phyloP scores from a whole-genome alignment of 2,329 filamentous ascomycete species.

The Trichoderma simmonsii region DNA sequence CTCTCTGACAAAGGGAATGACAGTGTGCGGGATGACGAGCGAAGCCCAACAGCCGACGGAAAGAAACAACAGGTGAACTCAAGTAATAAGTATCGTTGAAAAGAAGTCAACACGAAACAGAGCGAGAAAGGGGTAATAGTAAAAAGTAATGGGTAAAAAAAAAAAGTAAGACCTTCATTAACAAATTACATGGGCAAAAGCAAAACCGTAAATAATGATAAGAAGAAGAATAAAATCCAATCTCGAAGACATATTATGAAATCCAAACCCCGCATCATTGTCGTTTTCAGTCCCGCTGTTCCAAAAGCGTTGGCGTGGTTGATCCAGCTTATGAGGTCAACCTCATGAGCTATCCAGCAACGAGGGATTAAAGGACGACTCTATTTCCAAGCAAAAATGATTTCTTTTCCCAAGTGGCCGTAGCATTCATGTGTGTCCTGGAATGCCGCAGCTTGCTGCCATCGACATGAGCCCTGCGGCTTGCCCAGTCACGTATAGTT shows the following conservation, averaged over 20 bases:
- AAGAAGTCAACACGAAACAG: neutral
- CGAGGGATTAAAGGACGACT: neutral
- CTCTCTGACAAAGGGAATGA: neutral
- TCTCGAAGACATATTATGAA: neutral
- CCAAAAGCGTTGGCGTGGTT: neutral
- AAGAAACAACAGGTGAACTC: neutral
- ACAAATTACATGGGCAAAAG: neutral
- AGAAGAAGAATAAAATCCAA: neutral
- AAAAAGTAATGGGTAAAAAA: neutral
- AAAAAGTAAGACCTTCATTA: neutral
- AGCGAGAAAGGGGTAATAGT: neutral
- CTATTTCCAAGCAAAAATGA: slow-evolving; percentile 2
- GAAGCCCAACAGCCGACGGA: neutral
- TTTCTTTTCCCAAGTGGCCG: neutral
- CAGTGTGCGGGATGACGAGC: neutral
- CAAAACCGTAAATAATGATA: neutral
- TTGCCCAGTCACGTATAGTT: slow-evolving; percentile 16
- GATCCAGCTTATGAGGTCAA: neutral
- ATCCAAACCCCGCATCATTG: neutral
- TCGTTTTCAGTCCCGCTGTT: neutral
- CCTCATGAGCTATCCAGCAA: neutral
- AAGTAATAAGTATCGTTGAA: neutral
- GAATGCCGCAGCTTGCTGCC: neutral
- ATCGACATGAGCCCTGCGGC: slow-evolving; percentile 18
- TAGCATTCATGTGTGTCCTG: slow-evolving; percentile 10